Percentiles rank a stretch among this genome's conserved stretches.
These are phyloP conservation scores for Alnus rubra DNA, from an alignment of 306 rosid species.

Conservation along the genomic window DNA sequence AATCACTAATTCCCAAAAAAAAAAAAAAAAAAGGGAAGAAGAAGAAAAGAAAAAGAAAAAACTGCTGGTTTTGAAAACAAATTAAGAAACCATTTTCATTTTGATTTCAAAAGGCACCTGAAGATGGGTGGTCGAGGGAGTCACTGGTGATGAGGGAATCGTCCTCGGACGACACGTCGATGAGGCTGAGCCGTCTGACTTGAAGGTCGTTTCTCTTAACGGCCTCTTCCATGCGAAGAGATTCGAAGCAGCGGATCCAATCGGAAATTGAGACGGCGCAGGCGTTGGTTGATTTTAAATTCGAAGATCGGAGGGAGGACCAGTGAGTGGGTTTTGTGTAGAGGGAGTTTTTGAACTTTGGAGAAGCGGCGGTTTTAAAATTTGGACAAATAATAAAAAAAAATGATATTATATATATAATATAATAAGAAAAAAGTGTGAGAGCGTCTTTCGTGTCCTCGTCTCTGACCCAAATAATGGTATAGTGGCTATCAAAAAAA, in stretches of 20 bases:
- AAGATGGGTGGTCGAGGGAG: slow-evolving; percentile 18
- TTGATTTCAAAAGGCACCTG: slow-evolving; percentile 36
- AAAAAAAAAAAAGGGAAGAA: no score
- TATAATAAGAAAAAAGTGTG: background rate
- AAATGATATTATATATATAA: background rate
- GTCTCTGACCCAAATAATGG: background rate
- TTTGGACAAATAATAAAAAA: background rate
- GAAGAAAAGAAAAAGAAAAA: no score
- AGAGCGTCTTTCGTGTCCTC: background rate
- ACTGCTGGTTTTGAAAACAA: background rate
- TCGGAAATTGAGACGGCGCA: slow-evolving; percentile 10
- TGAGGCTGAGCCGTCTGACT: slow-evolving; percentile 74
- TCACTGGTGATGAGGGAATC: slow-evolving; percentile 73
- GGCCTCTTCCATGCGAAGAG: slow-evolving; percentile 33
- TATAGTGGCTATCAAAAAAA: background rate
- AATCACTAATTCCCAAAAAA: background rate
- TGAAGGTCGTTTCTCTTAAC: slow-evolving; percentile 30
- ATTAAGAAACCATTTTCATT: background rate
- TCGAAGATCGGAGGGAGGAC: background rate
- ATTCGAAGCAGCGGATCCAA: slow-evolving; percentile 8
- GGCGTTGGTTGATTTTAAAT: background rate
- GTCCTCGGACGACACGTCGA: slow-evolving; percentile 84
- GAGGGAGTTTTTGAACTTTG: slow-evolving; percentile 15
- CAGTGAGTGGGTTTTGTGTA: background rate
- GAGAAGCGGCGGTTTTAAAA: slow-evolving; percentile 18